Base-by-base conservation (phyloP, 2,329 filamentous ascomycete species). In the Lanzia echinophila region DNA sequence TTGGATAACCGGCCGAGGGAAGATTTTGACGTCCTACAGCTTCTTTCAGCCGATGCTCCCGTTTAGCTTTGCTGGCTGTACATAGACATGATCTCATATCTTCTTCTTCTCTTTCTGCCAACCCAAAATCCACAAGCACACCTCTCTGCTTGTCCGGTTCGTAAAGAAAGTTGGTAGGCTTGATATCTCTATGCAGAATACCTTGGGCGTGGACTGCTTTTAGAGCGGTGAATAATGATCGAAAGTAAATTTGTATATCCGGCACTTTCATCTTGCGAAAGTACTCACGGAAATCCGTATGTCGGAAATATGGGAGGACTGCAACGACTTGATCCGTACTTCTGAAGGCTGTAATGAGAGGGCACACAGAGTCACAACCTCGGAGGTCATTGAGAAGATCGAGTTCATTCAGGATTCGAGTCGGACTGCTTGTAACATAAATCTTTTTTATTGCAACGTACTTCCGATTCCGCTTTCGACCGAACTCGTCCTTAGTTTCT, bases 371-470 rank as follows among this genome's bases (percentile, higher is more conserved):
- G 38, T 83, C 79, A 56, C 87, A 95, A 54, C 87, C 82, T 47
- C 87, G 82, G 8, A 99, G 80, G 67, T 96, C 90, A 68, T 95
- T 84, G 20, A 99, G 81, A 20, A 99, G 79, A 64, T 97, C 92
- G 17, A 99, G 83, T 71, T 99, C 94, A 72, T 99, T 99, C 67
- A 95, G 82, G 63, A 99, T 97, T 44, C 94, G 88, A 28, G 85
- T 79, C 0, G 94, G 94, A 62, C 90, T 96, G 58, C 91, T 96
- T 0, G 95, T 99, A 60, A 97, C 94, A 70, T 99, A 99, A 63
- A 99, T 99, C 75, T 99, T 99, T 75, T 99, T 99, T 71, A 99
- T 88, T 19, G 95, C 94, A 58, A 99, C 95, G 66, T 86, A 97
- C 68, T 87, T 88, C 22, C 86, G 76, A 61, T 74, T 74, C 52